Evolutionary conservation across 306 rosid species (phyloP).

Genomic region (Dalbergia oliveri): DNA sequence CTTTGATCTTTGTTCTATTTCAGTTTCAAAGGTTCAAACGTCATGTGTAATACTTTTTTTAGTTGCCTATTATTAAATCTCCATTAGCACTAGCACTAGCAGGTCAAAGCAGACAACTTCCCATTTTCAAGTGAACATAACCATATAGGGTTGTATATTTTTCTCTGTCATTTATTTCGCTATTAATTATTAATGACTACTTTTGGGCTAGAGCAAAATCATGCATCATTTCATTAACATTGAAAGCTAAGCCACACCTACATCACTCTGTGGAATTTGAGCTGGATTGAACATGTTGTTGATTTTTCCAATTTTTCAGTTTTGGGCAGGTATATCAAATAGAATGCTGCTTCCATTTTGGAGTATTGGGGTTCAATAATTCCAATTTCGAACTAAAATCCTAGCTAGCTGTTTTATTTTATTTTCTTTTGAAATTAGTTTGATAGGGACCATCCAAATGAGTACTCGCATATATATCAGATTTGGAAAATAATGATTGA

Average conservation of each 20-base stretch:
- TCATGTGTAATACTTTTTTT: constrained; percentile 32
- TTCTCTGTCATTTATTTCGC: constrained; percentile 17
- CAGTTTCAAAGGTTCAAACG: constrained; percentile 43
- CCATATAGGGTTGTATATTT: not conserved
- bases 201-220: constrained; percentile 4
- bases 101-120: constrained; percentile 45
- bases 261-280: constrained; percentile 44
- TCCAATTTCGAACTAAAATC: constrained; percentile 2
- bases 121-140: constrained; percentile 34
- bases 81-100: constrained; percentile 24
- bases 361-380: constrained; percentile 40
- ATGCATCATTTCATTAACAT: constrained; percentile 36
- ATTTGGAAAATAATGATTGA: constrained; percentile 40
- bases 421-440: not conserved
- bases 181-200: constrained; percentile 23
- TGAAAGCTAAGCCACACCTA: constrained; percentile 40
- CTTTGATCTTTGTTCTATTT: constrained; percentile 19
- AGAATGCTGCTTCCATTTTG: constrained; percentile 33
- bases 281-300: constrained; percentile 19
- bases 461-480: constrained; percentile 3
- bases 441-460: constrained; percentile 36
- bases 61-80: constrained; percentile 22
- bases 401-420: constrained; percentile 22
- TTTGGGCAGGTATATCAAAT: constrained; percentile 17
- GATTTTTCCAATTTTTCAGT: not conserved